phyloP scores from a whole-genome alignment of 2,329 filamentous ascomycete species.

The Periconia macrospinosa region DNA sequence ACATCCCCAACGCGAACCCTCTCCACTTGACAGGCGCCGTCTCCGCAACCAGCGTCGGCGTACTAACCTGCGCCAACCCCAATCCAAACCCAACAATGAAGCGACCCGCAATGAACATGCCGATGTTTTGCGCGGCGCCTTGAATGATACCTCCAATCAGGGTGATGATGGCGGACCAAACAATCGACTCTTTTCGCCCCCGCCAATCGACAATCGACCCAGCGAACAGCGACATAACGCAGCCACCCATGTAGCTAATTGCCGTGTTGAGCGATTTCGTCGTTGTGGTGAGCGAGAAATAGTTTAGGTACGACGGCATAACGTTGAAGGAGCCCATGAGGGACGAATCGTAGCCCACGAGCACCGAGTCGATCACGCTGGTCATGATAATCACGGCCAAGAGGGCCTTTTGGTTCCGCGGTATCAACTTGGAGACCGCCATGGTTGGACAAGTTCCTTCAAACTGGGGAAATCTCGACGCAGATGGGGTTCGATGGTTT shows the following conservation, averaged over 20 bases:
- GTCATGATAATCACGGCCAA: constrained; percentile 17
- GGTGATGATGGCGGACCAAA: constrained; percentile 54
- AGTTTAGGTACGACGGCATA: constrained; percentile 45
- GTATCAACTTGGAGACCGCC: constrained; percentile 15
- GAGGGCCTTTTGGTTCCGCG: constrained; percentile 16
- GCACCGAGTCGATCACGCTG: constrained; percentile 4
- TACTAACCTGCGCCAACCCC: constrained; percentile 57
- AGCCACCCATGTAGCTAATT: constrained; percentile 48
- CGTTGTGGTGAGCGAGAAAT: constrained; percentile 45
- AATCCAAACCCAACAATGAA: constrained; percentile 64
- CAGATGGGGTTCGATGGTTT: too few species aligned
- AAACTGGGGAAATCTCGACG: too few species aligned
- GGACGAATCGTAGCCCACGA: constrained; percentile 47
- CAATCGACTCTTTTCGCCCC: constrained; percentile 50
- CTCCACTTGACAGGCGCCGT: constrained; percentile 62
- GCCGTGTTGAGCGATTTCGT: constrained; percentile 50
- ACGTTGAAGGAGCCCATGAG: constrained; percentile 51
- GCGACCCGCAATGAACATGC: constrained; percentile 59
- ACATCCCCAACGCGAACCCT: constrained; percentile 55
- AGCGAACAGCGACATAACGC: constrained; percentile 40
- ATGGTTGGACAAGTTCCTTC: neutral
- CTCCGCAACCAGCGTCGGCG: constrained; percentile 63
- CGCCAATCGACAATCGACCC: constrained; percentile 45
- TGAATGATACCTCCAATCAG: constrained; percentile 55
- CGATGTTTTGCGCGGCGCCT: constrained; percentile 47